phyloP scores from a whole-genome alignment of 2,329 filamentous ascomycete species.

The Lasiodiplodia gonubiensis region DNA sequence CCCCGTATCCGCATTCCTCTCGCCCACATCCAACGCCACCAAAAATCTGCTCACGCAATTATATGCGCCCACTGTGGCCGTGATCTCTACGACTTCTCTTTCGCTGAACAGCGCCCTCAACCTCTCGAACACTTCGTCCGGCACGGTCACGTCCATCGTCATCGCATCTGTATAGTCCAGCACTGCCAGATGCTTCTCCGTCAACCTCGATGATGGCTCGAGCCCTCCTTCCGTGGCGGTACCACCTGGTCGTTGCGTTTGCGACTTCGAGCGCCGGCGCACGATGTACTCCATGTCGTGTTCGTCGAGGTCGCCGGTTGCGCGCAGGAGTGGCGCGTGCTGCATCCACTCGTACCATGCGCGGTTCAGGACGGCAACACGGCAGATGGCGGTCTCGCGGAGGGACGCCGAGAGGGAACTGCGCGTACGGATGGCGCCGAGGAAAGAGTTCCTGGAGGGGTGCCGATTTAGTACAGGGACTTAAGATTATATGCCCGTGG shows the following conservation, averaged over 20 bases:
- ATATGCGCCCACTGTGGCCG: constrained; percentile 77
- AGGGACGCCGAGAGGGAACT: constrained; percentile 59
- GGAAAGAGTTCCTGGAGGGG: constrained; percentile 56
- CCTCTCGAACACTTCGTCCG: constrained; percentile 69
- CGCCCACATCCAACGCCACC: constrained; percentile 74
- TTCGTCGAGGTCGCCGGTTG: constrained; percentile 64
- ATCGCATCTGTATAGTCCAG: constrained; percentile 81
- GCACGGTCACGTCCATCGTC: constrained; percentile 74
- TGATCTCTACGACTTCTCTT: constrained; percentile 79
- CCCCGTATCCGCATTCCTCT: constrained; percentile 43
- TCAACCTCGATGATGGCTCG: constrained; percentile 48
- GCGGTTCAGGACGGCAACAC: constrained; percentile 78
- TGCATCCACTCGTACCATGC: constrained; percentile 88
- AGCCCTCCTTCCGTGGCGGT: constrained; percentile 9
- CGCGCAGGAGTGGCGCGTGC: constrained; percentile 71
- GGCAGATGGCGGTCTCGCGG: constrained; percentile 79
- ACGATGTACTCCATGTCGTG: constrained; percentile 43
- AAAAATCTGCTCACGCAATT: constrained; percentile 86
- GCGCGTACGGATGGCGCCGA: constrained; percentile 60
- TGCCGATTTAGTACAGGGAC: not conserved
- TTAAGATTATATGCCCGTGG: not conserved
- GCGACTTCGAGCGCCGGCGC: not conserved
- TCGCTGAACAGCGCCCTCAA: constrained; percentile 69
- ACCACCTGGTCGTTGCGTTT: constrained; percentile 17
- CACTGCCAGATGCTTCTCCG: constrained; percentile 69